Conservation (phyloP, 73 alveolate species). For the Paramecium bursaria region DNA sequence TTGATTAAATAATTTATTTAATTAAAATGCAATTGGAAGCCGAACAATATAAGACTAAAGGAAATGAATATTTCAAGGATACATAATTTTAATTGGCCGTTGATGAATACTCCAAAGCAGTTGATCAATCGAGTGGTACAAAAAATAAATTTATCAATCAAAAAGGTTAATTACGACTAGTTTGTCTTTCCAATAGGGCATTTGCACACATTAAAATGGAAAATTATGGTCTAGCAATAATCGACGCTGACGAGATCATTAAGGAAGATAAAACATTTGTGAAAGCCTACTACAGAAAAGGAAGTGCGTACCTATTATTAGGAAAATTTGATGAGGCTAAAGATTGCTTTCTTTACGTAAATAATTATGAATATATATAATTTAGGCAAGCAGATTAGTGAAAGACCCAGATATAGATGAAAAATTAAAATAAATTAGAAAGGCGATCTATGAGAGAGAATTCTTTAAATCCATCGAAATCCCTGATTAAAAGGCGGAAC, state of each 20-base stretch:
- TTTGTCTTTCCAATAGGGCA: constrained; percentile 94
- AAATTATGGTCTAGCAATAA: constrained; percentile 95
- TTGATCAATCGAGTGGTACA: constrained; percentile 69
- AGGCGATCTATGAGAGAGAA: constrained; percentile 82
- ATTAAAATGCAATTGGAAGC: too few relatives aligned
- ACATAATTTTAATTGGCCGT: constrained; percentile 79
- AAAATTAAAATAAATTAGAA: constrained; percentile 80
- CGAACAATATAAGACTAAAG: constrained; percentile 83
- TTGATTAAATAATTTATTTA: too few relatives aligned
- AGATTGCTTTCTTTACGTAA: constrained; percentile 80
- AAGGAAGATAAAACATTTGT: constrained; percentile 87
- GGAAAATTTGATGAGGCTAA: constrained; percentile 86
- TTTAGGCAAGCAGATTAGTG: constrained; percentile 73
- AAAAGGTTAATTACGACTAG: constrained; percentile 76
- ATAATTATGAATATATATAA: constrained; percentile 48
- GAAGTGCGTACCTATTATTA: constrained; percentile 89
- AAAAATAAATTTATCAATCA: neutral
- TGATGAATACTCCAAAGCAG: constrained; percentile 76
- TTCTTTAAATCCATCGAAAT: constrained; percentile 84
- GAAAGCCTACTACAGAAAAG: constrained; percentile 96
- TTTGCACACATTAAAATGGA: constrained; percentile 90
- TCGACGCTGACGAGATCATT: constrained; percentile 92
- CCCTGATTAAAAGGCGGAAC: constrained; percentile 71
- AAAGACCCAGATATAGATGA: constrained; percentile 87
- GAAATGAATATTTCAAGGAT: constrained; percentile 79